phyloP scores from a whole-genome alignment of 768 basidiomycete genomes.

The Lactarius vividus region DNA sequence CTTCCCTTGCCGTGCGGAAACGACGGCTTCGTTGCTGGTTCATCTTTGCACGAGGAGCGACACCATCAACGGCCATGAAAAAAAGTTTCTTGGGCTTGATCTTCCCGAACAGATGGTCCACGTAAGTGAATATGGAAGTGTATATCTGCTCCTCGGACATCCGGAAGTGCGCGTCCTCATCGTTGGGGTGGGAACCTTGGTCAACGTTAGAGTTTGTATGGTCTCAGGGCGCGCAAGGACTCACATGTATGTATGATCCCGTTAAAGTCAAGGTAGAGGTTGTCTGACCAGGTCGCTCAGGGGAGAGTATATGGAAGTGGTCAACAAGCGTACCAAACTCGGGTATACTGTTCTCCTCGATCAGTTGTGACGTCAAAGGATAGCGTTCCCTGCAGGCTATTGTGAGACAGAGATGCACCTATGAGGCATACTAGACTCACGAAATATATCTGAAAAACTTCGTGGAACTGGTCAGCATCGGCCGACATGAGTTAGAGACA shows the following conservation, averaged over 20 bases:
- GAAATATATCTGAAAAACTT: slow-evolving; percentile 98
- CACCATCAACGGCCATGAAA: slow-evolving; percentile 98
- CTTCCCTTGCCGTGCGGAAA: slow-evolving; percentile 93
- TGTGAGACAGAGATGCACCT: not conserved
- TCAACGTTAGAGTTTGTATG: not conserved
- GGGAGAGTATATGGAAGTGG: slow-evolving; percentile 4
- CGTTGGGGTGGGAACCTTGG: slow-evolving; percentile 90
- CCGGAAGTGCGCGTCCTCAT: slow-evolving; percentile 93
- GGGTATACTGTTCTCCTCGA: slow-evolving; percentile 97
- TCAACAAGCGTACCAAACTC: slow-evolving; percentile 73
- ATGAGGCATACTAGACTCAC: slow-evolving; percentile 42
- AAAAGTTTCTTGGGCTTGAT: slow-evolving; percentile 98
- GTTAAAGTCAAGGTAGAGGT: slow-evolving; percentile 93
- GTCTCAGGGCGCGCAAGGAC: slow-evolving; percentile 11
- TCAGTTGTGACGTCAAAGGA: slow-evolving; percentile 95
- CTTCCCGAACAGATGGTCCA: slow-evolving; percentile 93
- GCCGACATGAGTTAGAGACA: not conserved
- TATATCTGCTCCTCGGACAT: slow-evolving; percentile 97
- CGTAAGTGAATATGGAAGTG: slow-evolving; percentile 94
- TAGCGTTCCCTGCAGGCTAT: slow-evolving; percentile 76
- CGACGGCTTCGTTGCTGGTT: slow-evolving; percentile 95
- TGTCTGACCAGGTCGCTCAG: slow-evolving; percentile 48
- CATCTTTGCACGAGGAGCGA: slow-evolving; percentile 98
- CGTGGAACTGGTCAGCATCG: slow-evolving; percentile 5
- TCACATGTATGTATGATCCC: slow-evolving; percentile 84